Conservation (phyloP, 768 basidiomycete genomes). For the Mycena galericulata region DNA sequence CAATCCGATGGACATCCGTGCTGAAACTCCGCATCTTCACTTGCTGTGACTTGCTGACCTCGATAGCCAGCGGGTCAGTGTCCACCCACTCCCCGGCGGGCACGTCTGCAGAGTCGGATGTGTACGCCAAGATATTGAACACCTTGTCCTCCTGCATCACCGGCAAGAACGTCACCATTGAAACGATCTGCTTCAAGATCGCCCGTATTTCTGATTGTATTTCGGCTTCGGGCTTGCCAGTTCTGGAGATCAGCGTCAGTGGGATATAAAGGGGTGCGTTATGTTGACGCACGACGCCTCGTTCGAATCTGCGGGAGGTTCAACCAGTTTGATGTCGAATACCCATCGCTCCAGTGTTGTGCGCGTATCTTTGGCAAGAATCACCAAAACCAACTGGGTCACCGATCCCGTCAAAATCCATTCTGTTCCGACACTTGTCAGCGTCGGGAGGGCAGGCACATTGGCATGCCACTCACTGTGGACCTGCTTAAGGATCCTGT, state of each 20-base stretch:
- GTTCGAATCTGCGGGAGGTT: conserved; percentile 63
- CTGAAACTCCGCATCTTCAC: conserved; percentile 97
- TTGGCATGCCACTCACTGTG: conserved; percentile 71
- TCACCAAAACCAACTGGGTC: conserved; percentile 93
- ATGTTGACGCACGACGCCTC: conserved; percentile 66
- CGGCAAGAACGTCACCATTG: conserved; percentile 95
- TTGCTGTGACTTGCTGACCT: conserved; percentile 92
- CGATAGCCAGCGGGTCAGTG: conserved; percentile 92
- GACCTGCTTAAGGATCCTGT: conserved; percentile 90
- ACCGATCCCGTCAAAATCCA: conserved; percentile 95
- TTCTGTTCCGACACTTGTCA: conserved; percentile 58
- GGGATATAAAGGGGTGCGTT: too few relatives aligned
- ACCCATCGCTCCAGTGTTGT: conserved; percentile 97
- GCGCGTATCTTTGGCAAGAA: conserved; percentile 94
- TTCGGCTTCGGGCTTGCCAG: conserved; percentile 84
- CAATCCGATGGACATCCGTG: conserved; percentile 97
- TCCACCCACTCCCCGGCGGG: conserved; percentile 97
- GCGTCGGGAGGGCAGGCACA: conserved; percentile 2
- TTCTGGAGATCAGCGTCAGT: conserved; percentile 33
- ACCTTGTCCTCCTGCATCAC: conserved; percentile 95
- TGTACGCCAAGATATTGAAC: conserved; percentile 98
- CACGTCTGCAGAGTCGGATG: conserved; percentile 90
- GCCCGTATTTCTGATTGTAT: conserved; percentile 98
- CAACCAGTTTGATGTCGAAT: conserved; percentile 92
- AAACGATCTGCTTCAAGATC: conserved; percentile 98